A percentile compares a stretch with the other conserved stretches of the same genome.
Conservation (phyloP, 2,329 filamentous ascomycete species). For the Thermomyces lanuginosus region DNA sequence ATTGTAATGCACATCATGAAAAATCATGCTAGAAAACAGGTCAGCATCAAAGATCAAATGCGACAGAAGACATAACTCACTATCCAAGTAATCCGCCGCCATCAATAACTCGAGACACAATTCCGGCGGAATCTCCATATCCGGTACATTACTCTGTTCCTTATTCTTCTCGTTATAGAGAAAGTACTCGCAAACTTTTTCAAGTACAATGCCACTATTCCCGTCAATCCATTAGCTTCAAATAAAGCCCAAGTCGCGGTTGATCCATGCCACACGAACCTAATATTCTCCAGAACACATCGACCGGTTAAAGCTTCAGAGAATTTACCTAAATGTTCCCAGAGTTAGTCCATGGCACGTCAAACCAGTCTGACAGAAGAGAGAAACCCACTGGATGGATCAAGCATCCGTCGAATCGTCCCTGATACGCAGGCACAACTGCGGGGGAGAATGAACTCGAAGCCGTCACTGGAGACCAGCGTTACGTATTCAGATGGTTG, state of each 20-base stretch:
- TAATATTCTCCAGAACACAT: conserved; percentile 44
- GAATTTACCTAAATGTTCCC: conserved; percentile 37
- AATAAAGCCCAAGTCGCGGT: neutral
- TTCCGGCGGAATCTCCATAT: conserved; percentile 51
- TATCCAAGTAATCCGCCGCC: conserved; percentile 50
- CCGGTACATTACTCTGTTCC: conserved; percentile 42
- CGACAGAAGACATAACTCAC: conserved; percentile 9
- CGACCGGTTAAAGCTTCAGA: conserved; percentile 42
- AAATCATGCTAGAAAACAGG: too few relatives aligned
- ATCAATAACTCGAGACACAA: conserved; percentile 49
- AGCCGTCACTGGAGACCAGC: conserved; percentile 47
- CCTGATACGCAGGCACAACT: conserved; percentile 45
- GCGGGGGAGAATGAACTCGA: conserved; percentile 46
- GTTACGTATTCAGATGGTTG: conserved; percentile 41
- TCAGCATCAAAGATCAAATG: conserved; percentile 2
- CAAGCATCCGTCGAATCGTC: conserved; percentile 47
- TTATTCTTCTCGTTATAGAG: conserved; percentile 52
- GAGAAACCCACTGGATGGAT: conserved; percentile 39
- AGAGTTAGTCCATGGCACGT: conserved; percentile 1
- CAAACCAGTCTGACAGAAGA: conserved; percentile 1
- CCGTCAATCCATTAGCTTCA: neutral
- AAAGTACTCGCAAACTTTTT: conserved; percentile 55
- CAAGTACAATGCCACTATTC: conserved; percentile 42
- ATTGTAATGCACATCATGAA: too few relatives aligned
- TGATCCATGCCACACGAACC: conserved; percentile 23